Evolutionary conservation across 345 rosid species (phyloP).

Genomic region (Chamaenerion angustifolium): DNA sequence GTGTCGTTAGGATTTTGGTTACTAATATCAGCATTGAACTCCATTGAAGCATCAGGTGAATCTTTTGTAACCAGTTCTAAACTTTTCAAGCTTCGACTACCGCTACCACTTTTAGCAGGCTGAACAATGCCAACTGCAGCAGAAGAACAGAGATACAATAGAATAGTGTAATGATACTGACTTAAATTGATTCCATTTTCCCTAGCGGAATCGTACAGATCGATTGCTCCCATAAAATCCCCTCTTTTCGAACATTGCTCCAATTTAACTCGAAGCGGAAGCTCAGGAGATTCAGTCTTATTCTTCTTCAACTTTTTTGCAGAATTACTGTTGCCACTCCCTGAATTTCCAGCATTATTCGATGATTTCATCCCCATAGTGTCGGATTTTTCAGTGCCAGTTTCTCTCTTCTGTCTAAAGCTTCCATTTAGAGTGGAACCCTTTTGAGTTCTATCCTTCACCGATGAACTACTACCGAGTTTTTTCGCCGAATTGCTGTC

Average conservation of each 20-base stretch:
- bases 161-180: constrained; percentile 42
- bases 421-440: constrained; percentile 8
- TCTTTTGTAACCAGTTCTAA: constrained; percentile 11
- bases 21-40: neutral
- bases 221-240: constrained; percentile 40
- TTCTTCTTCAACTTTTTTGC: constrained; percentile 16
- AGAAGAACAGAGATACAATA: constrained; percentile 56
- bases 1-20: neutral
- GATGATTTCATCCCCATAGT: neutral
- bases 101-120: constrained; percentile 52
- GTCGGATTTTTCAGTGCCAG: constrained; percentile 9
- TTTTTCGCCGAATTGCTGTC: constrained; percentile 11
- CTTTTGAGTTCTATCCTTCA: constrained; percentile 17
- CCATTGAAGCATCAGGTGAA: neutral
- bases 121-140: constrained; percentile 49
- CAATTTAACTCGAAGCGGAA: constrained; percentile 17
- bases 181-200: constrained; percentile 24
- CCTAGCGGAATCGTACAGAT: constrained; percentile 33
- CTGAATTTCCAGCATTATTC: constrained; percentile 1
- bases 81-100: constrained; percentile 15
- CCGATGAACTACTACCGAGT: constrained; percentile 14
- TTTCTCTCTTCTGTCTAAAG: constrained; percentile 8
- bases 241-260: constrained; percentile 57
- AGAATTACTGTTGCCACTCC: constrained; percentile 6
- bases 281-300: constrained; percentile 16